phyloP scores from a whole-genome alignment of 2,329 filamentous ascomycete species.

The Pseudocercospora crystallina region DNA sequence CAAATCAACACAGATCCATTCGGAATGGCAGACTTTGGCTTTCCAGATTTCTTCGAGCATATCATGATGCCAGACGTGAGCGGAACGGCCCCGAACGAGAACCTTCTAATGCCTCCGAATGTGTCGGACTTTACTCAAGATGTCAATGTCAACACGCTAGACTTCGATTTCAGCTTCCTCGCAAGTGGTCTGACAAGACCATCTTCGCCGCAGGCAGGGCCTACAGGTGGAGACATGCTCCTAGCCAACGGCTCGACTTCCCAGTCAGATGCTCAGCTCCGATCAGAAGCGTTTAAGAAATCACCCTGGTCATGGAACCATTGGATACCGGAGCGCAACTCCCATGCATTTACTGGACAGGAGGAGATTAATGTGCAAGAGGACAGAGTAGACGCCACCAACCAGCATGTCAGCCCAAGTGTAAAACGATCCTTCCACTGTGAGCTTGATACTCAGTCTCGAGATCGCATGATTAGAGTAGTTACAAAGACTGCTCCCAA shows the following conservation, averaged over 20 bases:
- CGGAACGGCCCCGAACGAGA: neutral
- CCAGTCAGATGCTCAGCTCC: slow-evolving; percentile 18
- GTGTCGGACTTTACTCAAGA: slow-evolving; percentile 30
- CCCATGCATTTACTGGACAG: slow-evolving; percentile 23
- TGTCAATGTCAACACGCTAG: slow-evolving; percentile 21
- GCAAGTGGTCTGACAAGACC: slow-evolving; percentile 24
- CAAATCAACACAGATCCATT: slow-evolving; percentile 2
- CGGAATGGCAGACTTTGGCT: slow-evolving; percentile 15
- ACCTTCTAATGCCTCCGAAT: slow-evolving; percentile 20
- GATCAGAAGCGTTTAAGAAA: slow-evolving; percentile 26
- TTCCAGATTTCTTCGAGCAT: slow-evolving; percentile 31
- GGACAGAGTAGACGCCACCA: slow-evolving; percentile 20
- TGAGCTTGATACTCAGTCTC: slow-evolving; percentile 20
- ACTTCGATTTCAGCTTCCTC: slow-evolving; percentile 30
- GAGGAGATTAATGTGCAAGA: slow-evolving; percentile 27
- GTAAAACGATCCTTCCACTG: slow-evolving; percentile 21
- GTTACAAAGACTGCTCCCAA: slow-evolving; percentile 30
- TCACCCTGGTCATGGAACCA: slow-evolving; percentile 30
- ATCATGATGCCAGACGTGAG: slow-evolving; percentile 29
- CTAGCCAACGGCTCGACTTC: neutral
- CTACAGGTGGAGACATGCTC: neutral
- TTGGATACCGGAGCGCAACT: slow-evolving; percentile 27
- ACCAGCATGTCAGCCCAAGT: slow-evolving; percentile 28
- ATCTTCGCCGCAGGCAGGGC: slow-evolving; percentile 13
- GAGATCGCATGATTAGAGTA: slow-evolving; percentile 30